Conservation (phyloP, 177 flowering plant genomes). For the Vitis hybrid region DNA sequence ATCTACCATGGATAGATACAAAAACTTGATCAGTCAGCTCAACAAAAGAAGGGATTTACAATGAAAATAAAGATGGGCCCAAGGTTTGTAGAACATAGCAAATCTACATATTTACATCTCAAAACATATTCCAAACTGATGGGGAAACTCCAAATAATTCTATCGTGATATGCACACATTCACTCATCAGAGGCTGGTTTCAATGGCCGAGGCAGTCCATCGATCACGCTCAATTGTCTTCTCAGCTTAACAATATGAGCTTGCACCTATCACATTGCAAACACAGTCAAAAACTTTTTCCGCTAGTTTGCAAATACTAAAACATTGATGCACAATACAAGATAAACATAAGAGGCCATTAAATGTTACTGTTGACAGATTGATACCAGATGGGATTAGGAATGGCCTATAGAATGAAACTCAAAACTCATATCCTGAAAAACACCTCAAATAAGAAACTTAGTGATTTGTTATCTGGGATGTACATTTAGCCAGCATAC, state of each 20-base stretch:
- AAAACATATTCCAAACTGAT: conserved; percentile 1
- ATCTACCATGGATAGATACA: no score
- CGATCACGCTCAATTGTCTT: conserved; percentile 39
- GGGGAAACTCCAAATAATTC: neutral
- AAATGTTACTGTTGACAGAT: neutral
- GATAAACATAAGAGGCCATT: neutral
- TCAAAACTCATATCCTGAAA: neutral
- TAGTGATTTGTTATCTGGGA: neutral
- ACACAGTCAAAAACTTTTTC: neutral
- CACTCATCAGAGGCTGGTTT: conserved; percentile 31
- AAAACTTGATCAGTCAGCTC: no score
- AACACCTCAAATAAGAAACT: neutral
- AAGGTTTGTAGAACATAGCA: no score
- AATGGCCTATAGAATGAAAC: neutral
- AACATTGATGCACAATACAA: neutral
- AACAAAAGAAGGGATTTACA: no score
- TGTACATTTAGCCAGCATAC: neutral
- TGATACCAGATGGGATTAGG: neutral
- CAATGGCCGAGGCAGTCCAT: conserved; percentile 24
- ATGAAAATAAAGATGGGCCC: no score
- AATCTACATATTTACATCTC: neutral
- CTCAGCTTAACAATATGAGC: conserved; percentile 39
- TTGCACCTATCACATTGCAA: conserved; percentile 38
- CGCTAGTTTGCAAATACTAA: neutral
- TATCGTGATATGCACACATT: conserved; percentile 18